Conservation (phyloP, 257 asterid genomes). For the Prunella vulgaris region DNA sequence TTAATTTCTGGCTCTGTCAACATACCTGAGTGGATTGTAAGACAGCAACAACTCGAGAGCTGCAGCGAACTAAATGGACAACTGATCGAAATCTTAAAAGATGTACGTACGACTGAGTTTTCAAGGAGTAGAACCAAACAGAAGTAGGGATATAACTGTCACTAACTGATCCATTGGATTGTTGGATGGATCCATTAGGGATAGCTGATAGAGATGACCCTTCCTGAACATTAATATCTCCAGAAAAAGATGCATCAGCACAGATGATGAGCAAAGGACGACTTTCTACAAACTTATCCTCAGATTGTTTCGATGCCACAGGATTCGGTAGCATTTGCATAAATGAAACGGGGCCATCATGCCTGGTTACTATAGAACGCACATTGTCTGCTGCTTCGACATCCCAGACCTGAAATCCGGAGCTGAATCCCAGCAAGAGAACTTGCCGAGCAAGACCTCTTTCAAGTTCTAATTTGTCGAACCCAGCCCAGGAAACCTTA, state of each 20-base stretch:
- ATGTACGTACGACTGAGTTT: slow-evolving; percentile 76
- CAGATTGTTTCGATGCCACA: slow-evolving; percentile 38
- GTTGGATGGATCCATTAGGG: slow-evolving; percentile 48
- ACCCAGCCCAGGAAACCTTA: slow-evolving; percentile 86
- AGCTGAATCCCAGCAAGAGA: slow-evolving; percentile 66
- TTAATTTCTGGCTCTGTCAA: too few relatives aligned
- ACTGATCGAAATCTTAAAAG: slow-evolving; percentile 69
- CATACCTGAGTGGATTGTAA: slow-evolving; percentile 85
- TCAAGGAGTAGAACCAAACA: slow-evolving; percentile 86
- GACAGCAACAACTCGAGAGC: slow-evolving; percentile 74
- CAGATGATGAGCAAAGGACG: slow-evolving; percentile 79
- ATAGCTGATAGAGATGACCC: slow-evolving; percentile 24
- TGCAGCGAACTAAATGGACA: slow-evolving; percentile 80
- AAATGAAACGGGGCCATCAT: slow-evolving; percentile 88
- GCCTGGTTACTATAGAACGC: slow-evolving; percentile 67
- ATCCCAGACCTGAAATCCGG: slow-evolving; percentile 96
- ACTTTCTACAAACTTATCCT: slow-evolving; percentile 58
- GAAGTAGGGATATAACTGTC: slow-evolving; percentile 57
- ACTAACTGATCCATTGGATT: slow-evolving; percentile 35
- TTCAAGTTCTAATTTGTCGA: slow-evolving; percentile 47
- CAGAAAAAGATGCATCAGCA: slow-evolving; percentile 71
- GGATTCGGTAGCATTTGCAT: slow-evolving; percentile 64
- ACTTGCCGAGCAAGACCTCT: slow-evolving; percentile 34
- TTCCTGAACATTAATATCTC: slow-evolving; percentile 47
- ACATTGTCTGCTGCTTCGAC: slow-evolving; percentile 84